A percentile compares a stretch with the other conserved stretches of the same genome.
Evolutionary conservation across 2,329 filamentous ascomycete species (phyloP).

Genomic region (Sphaerulina musiva): DNA sequence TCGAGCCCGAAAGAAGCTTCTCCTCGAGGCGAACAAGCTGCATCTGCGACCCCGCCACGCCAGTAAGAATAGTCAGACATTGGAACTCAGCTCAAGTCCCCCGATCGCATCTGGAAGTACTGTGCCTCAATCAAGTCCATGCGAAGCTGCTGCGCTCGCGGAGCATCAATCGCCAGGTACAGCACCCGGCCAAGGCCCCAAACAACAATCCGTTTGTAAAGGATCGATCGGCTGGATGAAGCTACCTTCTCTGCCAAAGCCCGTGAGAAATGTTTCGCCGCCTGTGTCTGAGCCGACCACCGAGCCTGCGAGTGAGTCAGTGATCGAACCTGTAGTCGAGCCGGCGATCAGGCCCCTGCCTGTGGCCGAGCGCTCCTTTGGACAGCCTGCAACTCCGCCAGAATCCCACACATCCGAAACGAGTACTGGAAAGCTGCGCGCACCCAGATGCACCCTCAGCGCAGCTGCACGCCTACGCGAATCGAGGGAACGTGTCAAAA

Average conservation of each 20-base stretch:
- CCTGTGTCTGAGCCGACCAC: too few species aligned
- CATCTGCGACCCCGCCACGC: neutral
- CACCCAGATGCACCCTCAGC: neutral
- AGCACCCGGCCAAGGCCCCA: neutral
- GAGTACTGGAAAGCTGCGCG: slow-evolving; percentile 6
- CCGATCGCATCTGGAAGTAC: neutral
- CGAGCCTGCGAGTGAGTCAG: neutral
- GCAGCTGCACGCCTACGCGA: slow-evolving; percentile 3
- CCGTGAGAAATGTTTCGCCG: neutral
- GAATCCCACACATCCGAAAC: neutral
- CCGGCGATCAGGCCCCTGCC: neutral
- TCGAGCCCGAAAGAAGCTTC: neutral
- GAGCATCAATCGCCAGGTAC: neutral
- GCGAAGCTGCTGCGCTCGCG: neutral
- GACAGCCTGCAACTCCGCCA: neutral
- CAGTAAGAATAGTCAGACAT: neutral
- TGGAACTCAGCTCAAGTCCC: neutral
- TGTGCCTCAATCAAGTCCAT: neutral
- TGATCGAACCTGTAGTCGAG: neutral
- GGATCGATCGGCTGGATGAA: neutral
- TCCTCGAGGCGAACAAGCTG: neutral
- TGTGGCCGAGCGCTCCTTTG: neutral
- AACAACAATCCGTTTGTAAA: neutral
- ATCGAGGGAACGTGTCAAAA: neutral
- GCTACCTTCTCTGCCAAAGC: neutral